These are phyloP conservation scores for Peniophora sp. DNA, from an alignment of 1,284 basidiomycete species.

Conservation along the genomic window DNA sequence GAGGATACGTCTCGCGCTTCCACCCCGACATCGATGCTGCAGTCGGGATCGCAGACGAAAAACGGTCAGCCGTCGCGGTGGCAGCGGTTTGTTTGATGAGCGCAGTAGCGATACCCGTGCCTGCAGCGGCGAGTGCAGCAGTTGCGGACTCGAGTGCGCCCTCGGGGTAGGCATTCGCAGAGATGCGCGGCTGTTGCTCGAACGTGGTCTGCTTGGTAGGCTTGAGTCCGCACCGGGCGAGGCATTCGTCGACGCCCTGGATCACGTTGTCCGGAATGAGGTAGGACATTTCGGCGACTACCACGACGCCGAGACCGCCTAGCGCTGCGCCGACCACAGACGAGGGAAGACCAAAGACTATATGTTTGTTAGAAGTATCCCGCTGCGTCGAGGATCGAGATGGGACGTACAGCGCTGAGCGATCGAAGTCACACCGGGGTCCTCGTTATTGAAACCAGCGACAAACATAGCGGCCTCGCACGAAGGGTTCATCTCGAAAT, in stretches of 20 bases:
- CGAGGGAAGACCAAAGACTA: constrained; percentile 25
- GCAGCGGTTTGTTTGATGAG: too few species aligned
- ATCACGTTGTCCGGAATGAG: constrained; percentile 14
- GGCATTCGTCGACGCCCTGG: constrained; percentile 12
- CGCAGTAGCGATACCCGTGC: too few species aligned
- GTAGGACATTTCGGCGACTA: constrained; percentile 19
- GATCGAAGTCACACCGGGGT: constrained; percentile 20
- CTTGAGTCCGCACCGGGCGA: constrained; percentile 11
- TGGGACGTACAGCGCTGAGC: constrained; percentile 23
- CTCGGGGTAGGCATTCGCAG: constrained; percentile 13
- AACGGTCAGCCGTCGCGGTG: too few species aligned
- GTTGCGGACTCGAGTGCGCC: background rate
- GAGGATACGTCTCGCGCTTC: too few species aligned
- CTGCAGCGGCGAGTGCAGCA: too few species aligned
- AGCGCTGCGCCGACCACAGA: constrained; percentile 25
- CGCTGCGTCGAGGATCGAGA: background rate
- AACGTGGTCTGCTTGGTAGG: constrained; percentile 8
- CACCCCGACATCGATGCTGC: too few species aligned
- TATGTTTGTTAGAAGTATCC: background rate
- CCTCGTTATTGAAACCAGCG: constrained; percentile 23
- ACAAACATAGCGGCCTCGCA: constrained; percentile 12
- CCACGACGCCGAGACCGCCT: constrained; percentile 24
- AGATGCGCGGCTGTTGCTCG: constrained; percentile 12
- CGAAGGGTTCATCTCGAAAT: constrained; percentile 26
- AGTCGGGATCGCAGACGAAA: too few species aligned